Base-by-base conservation (phyloP, 192 early-diverging fungal genomes). In the Coemansia sp. region DNA sequence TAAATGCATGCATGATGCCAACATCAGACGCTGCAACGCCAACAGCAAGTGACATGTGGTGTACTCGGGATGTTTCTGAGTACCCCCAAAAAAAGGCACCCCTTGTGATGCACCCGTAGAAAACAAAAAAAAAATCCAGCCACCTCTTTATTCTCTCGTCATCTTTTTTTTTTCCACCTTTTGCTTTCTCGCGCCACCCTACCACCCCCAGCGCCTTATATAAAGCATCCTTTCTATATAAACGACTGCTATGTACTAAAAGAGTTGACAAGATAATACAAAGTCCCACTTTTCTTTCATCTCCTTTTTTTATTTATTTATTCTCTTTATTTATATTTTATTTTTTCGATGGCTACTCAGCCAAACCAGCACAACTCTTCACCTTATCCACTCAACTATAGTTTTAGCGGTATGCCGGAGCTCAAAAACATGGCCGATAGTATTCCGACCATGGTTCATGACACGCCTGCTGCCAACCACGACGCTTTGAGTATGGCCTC, bases 391-490 rank as follows among this genome's bases (percentile, higher is more conserved):
- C 61, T 68, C 36, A 82, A 74, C 66, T 82, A 82, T 27, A 78
- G 72, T 65, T 78, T 62, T 52, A 73, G 75, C 29, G 80, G 80
- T 12, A 78, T 82, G 80, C 52, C 74, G 11, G 68, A 82, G 51
- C 55, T 82, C 31, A 65, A 68, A 55, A 71, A 34, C 20, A 74
- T 66, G 20, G 27, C 8, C 24, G 79, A 73, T 6, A 38, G 46
- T 12, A 49, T 75, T 24, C 73, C 77, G 11, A 44, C 61, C 47
- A 61, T 68, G 15, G 43, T 36, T 13, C 67, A 63, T 3, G 67
- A 66, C 40, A 7, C n/a, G 42, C 15, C 42, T 70, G n/a, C 16
- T 65, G 41, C 9, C 68, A 44, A 16, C 57, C 51, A 68, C 68
- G 63, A 71, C 24, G 65, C 66, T 31, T 38, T 66, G 43, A 66